Evolutionary conservation across 202 grass and related monocot genomes (phyloP), one percentile per base, ranked within the genome.

Genomic region (Elaeis oleifera): DNA sequence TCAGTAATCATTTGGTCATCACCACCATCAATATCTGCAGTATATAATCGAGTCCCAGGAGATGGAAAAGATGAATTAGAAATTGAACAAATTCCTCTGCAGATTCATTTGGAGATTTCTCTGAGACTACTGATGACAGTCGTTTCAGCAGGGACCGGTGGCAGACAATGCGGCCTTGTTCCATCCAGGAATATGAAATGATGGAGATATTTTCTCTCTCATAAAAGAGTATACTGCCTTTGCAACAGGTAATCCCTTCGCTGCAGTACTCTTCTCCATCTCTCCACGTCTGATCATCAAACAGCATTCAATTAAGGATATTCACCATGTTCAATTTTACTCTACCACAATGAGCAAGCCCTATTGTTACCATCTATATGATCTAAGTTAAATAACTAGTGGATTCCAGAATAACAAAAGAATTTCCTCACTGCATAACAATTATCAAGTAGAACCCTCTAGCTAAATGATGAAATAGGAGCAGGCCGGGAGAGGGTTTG

Each of bases 101-200:
- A 18, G 49, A 6, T n/a, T 48, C 80, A 74, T 69, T 69, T 67
- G 19, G 69, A 69, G 56, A 20, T 62, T 76, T 68, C 70, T 76
- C 71, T 80, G 54, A 18, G 17, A 81, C 64, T 53, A 75, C 77
- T 57, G 75, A 72, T 4, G 70, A 88, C 58, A 92, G 61, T 62
- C 84, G 91, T 69, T 92, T 92, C 44, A 97, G 55, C 26, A 92
- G 85, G 26, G 88, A 83, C 52, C 81, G 81, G 69, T 89, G 75
- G 48, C 87, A 92, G 58, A 89, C 79, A 54, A 97, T 82, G 24
- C 94, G 77, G 5, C 94, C 69, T 84, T 91, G 31, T 92, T 97
- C 94, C 94, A 97, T 74, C 87, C 77, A 16, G 94, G 81, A 53
- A 86, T 89, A 72, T 97, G 82, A 63, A 97, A 91, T 17, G 88